These are phyloP conservation scores for Farysia itapuensis DNA, from an alignment of 1,284 basidiomycete genomes.

Conservation along the genomic window DNA sequence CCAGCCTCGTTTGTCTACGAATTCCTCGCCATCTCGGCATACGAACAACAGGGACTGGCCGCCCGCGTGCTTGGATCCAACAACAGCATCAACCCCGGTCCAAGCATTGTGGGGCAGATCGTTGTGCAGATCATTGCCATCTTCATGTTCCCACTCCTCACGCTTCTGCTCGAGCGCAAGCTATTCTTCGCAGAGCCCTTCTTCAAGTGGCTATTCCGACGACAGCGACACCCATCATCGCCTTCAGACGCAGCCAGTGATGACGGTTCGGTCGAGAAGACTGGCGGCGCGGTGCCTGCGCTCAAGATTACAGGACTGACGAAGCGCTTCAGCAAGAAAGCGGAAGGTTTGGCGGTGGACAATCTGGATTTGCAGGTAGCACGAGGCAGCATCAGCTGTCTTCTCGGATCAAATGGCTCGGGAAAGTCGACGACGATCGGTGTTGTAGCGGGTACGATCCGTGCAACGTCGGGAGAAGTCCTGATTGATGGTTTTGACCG, in stretches of 20 bases:
- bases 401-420: no score
- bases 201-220: constrained; percentile 38
- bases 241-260: background rate
- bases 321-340: constrained; percentile 33
- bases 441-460: no score
- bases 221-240: background rate
- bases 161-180: constrained; percentile 66
- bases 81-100: constrained; percentile 57
- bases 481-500: no score
- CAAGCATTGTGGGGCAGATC: constrained; percentile 66
- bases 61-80: constrained; percentile 65
- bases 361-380: constrained; percentile 68
- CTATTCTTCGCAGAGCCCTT: constrained; percentile 69
- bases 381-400: constrained; percentile 72
- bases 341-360: constrained; percentile 57
- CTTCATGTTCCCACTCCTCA: constrained; percentile 72
- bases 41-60: constrained; percentile 66
- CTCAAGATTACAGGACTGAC: constrained; percentile 17
- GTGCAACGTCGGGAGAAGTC: no score
- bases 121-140: constrained; percentile 63
- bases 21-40: constrained; percentile 70
- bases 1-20: constrained; percentile 74
- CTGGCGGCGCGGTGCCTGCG: constrained; percentile 14
- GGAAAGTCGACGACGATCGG: no score
- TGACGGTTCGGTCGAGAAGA: constrained; percentile 42